phyloP scores from a whole-genome alignment of 257 asterid genomes.

The Solanum appendiculatum region DNA sequence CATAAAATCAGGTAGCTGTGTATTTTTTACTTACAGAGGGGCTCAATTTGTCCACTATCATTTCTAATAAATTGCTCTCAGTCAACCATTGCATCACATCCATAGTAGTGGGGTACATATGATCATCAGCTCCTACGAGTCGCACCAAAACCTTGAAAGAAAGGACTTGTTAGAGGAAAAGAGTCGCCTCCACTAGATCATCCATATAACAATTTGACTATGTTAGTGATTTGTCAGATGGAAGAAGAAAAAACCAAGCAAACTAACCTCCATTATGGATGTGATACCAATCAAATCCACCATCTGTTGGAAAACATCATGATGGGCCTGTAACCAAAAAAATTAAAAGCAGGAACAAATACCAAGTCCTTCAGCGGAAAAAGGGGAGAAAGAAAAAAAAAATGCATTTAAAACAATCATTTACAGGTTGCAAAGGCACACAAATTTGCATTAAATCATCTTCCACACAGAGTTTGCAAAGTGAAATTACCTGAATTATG shows the following conservation, averaged over 20 bases:
- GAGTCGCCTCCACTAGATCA: not conserved
- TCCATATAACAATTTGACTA: not conserved
- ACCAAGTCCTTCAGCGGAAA: not conserved
- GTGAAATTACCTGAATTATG: not conserved
- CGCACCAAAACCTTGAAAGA: conserved; percentile 78
- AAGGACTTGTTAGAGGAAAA: conserved; percentile 15
- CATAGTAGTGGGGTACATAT: conserved; percentile 64
- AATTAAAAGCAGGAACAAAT: not conserved
- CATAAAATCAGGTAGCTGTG: not conserved
- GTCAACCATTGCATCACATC: conserved; percentile 98
- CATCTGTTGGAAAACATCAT: conserved; percentile 75
- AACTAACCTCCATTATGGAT: conserved; percentile 93
- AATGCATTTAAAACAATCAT: not conserved
- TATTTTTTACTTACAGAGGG: conserved; percentile 41
- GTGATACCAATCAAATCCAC: conserved; percentile 98
- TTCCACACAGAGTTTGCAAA: not conserved
- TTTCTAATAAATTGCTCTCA: conserved; percentile 82
- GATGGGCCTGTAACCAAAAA: conserved; percentile 56
- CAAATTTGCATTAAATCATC: not conserved
- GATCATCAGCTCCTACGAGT: conserved; percentile 89
- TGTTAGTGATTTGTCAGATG: not conserved
- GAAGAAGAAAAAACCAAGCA: conserved; percentile 1
- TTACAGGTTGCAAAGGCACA: not conserved
- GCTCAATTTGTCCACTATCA: conserved; percentile 90
- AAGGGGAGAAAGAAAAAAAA: not conserved